Base-by-base conservation (phyloP, 2,329 filamentous ascomycete species). In the Fusarium redolens region DNA sequence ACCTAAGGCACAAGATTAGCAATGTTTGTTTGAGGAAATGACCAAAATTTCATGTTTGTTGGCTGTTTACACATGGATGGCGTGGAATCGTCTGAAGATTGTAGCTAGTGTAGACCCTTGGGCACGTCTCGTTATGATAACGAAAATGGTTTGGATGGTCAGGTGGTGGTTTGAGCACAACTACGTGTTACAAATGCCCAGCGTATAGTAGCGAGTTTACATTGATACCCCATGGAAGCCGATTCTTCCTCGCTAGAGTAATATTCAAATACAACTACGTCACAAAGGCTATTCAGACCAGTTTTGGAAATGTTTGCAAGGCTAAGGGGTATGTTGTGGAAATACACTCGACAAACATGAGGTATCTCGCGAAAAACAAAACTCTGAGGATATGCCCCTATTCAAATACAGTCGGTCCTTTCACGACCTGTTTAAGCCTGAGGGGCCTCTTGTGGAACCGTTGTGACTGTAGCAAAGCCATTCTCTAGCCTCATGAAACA, bases 1-100 rank as follows among this genome's bases (percentile, higher is more conserved):
- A 87, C 83, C 5, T 83, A 74, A 45, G 11, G n/a, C 22, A 51
- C 31, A n/a, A 31, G 28, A 38, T 51, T 50, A n/a, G 30, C 7
- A 41, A 43, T 33, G 25, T 22, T 43, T 56, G 40, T 4, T 15
- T 17, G 13, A n/a, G 17, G 38, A 18, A 2, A 22, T 31, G 15
- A 28, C 18, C 22, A 28, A 38, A 9, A 28, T 18, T 22, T 17
- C 25, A 35, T 57, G 28, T 64, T 44, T 61, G 38, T 33, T 37
- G 54, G 52, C 43, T 56, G 18, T 48, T 25, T 33, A 50, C 55
- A 33, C 22, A 28, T 31, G 10, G 13, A 18, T 22, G 30, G 28
- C 15, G 40, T 44, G 67, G 11, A 47, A 55, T 28, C 15, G 8
- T 28, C 15, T 28, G 31, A 25, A n/a, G 30, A 28, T 48, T 55